Conservation (phyloP, 805 yeast species). For the Teunomyces pallodes region DNA sequence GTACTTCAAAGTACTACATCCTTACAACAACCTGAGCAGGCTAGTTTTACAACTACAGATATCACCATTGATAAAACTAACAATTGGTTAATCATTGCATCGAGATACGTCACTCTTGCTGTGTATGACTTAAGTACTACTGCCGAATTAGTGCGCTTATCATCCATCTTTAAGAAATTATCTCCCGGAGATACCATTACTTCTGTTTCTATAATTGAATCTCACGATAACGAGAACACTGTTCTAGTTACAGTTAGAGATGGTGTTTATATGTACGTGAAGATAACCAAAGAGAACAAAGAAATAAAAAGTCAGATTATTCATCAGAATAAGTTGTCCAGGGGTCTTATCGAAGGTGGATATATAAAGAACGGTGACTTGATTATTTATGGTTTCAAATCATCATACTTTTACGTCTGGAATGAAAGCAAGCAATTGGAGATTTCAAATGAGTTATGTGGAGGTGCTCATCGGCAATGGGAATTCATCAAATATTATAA, state of each 20-base stretch:
- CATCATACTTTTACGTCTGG: slow-evolving; percentile 74
- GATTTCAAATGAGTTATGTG: slow-evolving; percentile 69
- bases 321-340: slow-evolving; percentile 62
- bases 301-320: slow-evolving; percentile 21
- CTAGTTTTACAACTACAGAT: slow-evolving; percentile 58
- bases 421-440: slow-evolving; percentile 78
- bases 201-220: slow-evolving; percentile 41
- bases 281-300: slow-evolving; percentile 16
- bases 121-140: slow-evolving; percentile 40
- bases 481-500: slow-evolving; percentile 32
- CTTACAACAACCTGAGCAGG: slow-evolving; percentile 41
- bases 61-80: slow-evolving; percentile 39
- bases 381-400: slow-evolving; percentile 77
- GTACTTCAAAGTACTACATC: slow-evolving; percentile 24
- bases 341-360: slow-evolving; percentile 82
- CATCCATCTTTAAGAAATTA: slow-evolving; percentile 42
- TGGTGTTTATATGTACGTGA: slow-evolving; percentile 53
- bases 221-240: slow-evolving; percentile 13
- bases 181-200: slow-evolving; percentile 70
- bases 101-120: slow-evolving; percentile 67
- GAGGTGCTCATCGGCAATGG: slow-evolving; percentile 93
- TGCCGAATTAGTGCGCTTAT: slow-evolving; percentile 6
- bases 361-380: slow-evolving; percentile 44
- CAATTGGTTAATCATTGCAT: slow-evolving; percentile 57
- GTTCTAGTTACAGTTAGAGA: slow-evolving; percentile 60